These are phyloP conservation scores for Backusella luteola DNA, from an alignment of 192 early-diverging fungal species.

Conservation along the genomic window DNA sequence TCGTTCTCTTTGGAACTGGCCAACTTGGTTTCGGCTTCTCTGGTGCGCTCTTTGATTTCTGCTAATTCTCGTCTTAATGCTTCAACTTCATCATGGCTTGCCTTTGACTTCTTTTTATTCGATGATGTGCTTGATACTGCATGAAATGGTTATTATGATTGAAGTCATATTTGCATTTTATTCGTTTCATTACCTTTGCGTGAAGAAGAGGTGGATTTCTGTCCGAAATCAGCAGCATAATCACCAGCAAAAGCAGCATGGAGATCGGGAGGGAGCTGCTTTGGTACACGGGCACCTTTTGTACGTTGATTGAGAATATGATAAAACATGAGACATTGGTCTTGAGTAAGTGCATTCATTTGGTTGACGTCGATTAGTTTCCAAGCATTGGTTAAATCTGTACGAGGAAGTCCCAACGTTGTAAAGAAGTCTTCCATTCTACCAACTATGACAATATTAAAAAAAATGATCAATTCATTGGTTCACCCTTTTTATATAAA, in stretches of 20 bases:
- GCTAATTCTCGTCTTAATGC: conserved; percentile 42
- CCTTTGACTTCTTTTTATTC: background rate
- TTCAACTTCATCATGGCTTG: conserved; percentile 45
- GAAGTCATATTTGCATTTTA: background rate
- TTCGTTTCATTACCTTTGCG: background rate
- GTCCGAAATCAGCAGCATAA: conserved; percentile 44
- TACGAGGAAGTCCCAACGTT: conserved; percentile 48
- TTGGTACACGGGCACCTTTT: conserved; percentile 49
- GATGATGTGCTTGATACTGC: background rate
- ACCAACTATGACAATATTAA: conserved; percentile 37
- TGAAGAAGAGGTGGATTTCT: conserved; percentile 6
- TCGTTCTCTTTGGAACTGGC: conserved; percentile 14
- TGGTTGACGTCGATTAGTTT: conserved; percentile 56
- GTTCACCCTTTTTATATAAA: background rate
- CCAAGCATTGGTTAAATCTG: conserved; percentile 56
- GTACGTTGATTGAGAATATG: conserved; percentile 57
- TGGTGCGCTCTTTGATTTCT: conserved; percentile 46
- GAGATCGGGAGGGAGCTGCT: conserved; percentile 47
- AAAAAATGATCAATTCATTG: background rate
- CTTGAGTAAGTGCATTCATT: conserved; percentile 52
- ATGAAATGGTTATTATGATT: background rate
- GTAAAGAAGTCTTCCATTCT: conserved; percentile 57
- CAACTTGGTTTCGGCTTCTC: conserved; percentile 43
- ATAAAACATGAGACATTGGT: conserved; percentile 55
- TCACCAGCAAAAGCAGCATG: conserved; percentile 52